These are phyloP conservation scores for Citrullus amarus DNA, from an alignment of 306 rosid genomes.

Conservation along the genomic window DNA sequence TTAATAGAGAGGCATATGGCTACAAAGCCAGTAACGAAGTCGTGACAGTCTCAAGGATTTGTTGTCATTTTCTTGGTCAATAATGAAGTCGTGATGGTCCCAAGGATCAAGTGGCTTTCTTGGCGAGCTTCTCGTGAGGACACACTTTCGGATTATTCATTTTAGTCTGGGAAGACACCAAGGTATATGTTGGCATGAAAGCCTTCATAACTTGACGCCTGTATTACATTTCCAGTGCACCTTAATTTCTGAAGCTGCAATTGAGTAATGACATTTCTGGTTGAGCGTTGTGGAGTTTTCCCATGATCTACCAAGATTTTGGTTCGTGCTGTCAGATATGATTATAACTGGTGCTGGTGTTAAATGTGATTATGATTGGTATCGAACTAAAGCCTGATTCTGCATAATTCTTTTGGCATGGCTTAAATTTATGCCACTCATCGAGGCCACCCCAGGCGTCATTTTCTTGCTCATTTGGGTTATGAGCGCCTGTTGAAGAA, in stretches of 20 bases:
- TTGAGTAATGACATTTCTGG: not conserved
- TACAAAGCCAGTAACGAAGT: slow-evolving; percentile 32
- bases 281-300: not conserved
- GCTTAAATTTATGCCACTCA: not conserved
- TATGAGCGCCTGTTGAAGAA: not conserved
- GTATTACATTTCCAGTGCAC: not conserved
- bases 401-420: not conserved
- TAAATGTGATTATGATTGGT: not conserved
- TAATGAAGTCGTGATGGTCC: not conserved
- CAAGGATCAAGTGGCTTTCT: slow-evolving; percentile 1
- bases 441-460: not conserved
- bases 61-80: not conserved
- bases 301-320: slow-evolving; percentile 3
- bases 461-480: slow-evolving; percentile 4
- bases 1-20: slow-evolving; percentile 84
- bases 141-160: not conserved
- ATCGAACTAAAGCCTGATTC: not conserved
- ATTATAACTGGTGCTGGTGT: not conserved
- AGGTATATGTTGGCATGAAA: not conserved
- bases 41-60: slow-evolving; percentile 23
- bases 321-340: not conserved
- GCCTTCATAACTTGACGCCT: not conserved
- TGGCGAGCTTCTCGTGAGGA: not conserved
- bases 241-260: slow-evolving; percentile 8
- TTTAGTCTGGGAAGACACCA: not conserved